These are phyloP conservation scores for Radiomyces spectabilis DNA, from an alignment of 192 early-diverging fungal genomes.

Conservation along the genomic window DNA sequence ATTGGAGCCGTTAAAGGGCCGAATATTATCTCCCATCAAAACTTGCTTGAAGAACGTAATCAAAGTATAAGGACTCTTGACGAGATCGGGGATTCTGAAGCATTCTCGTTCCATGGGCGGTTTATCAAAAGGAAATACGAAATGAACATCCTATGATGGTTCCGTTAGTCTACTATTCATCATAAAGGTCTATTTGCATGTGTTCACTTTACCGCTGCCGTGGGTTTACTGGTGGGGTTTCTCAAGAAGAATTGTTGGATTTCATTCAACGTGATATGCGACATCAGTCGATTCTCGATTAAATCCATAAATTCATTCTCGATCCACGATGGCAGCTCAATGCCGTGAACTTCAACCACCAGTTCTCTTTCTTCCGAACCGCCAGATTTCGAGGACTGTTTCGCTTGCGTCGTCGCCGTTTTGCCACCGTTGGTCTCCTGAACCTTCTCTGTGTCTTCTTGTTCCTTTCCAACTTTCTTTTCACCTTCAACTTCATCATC, in stretches of 20 bases:
- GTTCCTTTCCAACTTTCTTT: no score
- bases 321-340: conserved; percentile 38
- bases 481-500: not conserved
- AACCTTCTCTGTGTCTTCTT: not conserved
- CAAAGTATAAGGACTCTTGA: conserved; percentile 53
- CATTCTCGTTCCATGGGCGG: conserved; percentile 26
- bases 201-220: conserved; percentile 40
- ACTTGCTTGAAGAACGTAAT: conserved; percentile 58
- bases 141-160: conserved; percentile 64
- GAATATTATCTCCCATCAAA: conserved; percentile 17
- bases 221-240: conserved; percentile 56
- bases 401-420: not conserved
- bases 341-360: conserved; percentile 63
- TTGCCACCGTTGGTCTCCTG: not conserved
- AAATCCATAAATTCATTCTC: conserved; percentile 50
- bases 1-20: conserved; percentile 3
- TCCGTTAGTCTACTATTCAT: no score
- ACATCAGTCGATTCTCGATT: conserved; percentile 56
- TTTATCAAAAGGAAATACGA: conserved; percentile 56
- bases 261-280: conserved; percentile 49
- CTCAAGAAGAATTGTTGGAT: conserved; percentile 57
- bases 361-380: conserved; percentile 38
- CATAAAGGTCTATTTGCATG: no score
- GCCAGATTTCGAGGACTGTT: not conserved
- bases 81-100: conserved; percentile 40